Conservation (phyloP, 148 eudicot genomes). For the Linanthus parryae region DNA sequence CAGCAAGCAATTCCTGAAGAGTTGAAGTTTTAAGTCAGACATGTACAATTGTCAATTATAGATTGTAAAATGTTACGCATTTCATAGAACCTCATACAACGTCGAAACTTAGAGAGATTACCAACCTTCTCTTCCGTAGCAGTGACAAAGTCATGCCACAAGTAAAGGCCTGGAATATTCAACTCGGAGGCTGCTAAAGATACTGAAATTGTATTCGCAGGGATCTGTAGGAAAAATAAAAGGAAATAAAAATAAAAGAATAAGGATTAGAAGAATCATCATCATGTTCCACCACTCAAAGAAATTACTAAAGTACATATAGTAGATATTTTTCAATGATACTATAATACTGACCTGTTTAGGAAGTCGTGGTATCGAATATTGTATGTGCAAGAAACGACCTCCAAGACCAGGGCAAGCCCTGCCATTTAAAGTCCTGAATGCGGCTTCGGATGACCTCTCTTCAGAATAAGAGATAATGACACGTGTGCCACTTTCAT, state of each 20-base stretch:
- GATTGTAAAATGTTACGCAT: not conserved
- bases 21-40: not conserved
- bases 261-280: too few relatives aligned
- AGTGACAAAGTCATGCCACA: slow-evolving; percentile 74
- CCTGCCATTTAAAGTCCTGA: slow-evolving; percentile 50
- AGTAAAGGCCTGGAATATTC: slow-evolving; percentile 71
- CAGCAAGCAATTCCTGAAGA: slow-evolving; percentile 84
- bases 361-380: slow-evolving; percentile 53
- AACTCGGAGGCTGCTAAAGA: slow-evolving; percentile 68
- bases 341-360: too few relatives aligned
- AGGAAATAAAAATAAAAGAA: too few relatives aligned
- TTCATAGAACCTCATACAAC: not conserved
- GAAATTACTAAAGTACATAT: too few relatives aligned
- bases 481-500: slow-evolving; percentile 75
- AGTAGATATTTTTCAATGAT: too few relatives aligned
- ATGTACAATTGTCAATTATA: not conserved
- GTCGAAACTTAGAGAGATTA: slow-evolving; percentile 11
- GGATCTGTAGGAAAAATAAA: slow-evolving; percentile 25
- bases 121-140: slow-evolving; percentile 79
- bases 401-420: slow-evolving; percentile 50
- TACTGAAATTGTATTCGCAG: slow-evolving; percentile 38
- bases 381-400: slow-evolving; percentile 72
- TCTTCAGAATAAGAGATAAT: slow-evolving; percentile 58
- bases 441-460: slow-evolving; percentile 55
- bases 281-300: too few relatives aligned